Evolutionary conservation across 768 basidiomycete genomes (phyloP), one percentile per base, ranked within the genome.

Genomic region (Trametes punicea): DNA sequence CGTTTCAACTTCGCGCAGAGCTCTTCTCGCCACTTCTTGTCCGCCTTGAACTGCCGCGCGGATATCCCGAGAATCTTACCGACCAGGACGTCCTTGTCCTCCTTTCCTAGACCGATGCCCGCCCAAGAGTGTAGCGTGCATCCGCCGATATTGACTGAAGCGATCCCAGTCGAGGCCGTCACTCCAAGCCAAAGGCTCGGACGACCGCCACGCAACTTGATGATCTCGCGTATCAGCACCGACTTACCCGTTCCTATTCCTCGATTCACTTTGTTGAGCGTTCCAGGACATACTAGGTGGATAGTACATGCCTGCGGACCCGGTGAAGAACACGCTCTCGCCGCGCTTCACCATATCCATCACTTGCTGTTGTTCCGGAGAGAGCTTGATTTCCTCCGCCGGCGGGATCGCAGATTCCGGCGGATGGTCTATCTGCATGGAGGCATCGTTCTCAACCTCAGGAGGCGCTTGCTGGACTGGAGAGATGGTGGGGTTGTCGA

Each of bases 111-210:
- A 0, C 88, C 87, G 46, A 92, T 84, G 0, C 92, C 91, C 1
- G 87, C 88, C 86, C 82, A 88, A 3, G 86, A 87, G 65, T 64
- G 92, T 13, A 95, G 69, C 0, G 92, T 94, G 20, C 75, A 75
- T 2, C 92, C 92, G 4, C 87, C 87, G 50, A 95, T 90, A 62
- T 91, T 91, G 44, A 90, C 79, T 1, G 90, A 81, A 3, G 92
- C 92, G 31, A 88, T 88, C 0, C 87, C 87, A 1, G 86, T 88
- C 8, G 85, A 85, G 3, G 91, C 92, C 0, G 91, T 93, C 50
- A 93, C 82, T 6, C 81, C 90, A n/a, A 92, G 72, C 57, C 11
- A 66, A 55, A 4, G 66, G 62, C 58, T 16, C 52, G 68, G 67
- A 57, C 74, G 62, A 65, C 61, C 55, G 30, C 77, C 75, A 40